phyloP scores from a whole-genome alignment of 2,329 filamentous ascomycete species.

The Alternaria triticina region DNA sequence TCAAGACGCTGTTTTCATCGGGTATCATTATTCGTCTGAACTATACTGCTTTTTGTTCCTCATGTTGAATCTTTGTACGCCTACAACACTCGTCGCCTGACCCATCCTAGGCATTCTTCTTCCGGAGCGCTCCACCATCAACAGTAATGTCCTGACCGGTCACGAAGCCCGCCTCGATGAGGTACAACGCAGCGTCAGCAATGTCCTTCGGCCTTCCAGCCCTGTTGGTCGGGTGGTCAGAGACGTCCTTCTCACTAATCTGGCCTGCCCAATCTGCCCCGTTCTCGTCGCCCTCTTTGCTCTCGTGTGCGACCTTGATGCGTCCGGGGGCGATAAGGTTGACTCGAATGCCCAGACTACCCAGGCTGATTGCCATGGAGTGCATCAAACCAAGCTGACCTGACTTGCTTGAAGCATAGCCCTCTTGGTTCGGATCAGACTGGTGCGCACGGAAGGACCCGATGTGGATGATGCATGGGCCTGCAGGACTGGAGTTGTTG shows the following conservation, averaged over 20 bases:
- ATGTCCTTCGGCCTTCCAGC: slow-evolving; percentile 56
- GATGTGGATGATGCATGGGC: slow-evolving; percentile 56
- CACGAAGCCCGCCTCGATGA: slow-evolving; percentile 49
- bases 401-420: slow-evolving; percentile 60
- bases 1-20: not conserved
- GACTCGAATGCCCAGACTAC: slow-evolving; percentile 53
- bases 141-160: slow-evolving; percentile 48
- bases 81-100: not conserved
- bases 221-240: slow-evolving; percentile 53
- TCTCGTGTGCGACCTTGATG: slow-evolving; percentile 57
- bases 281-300: slow-evolving; percentile 53
- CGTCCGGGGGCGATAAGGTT: slow-evolving; percentile 57
- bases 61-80: not conserved
- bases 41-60: not conserved
- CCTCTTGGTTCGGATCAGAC: slow-evolving; percentile 57
- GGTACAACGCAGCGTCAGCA: slow-evolving; percentile 52
- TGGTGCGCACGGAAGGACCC: slow-evolving; percentile 56
- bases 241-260: slow-evolving; percentile 49
- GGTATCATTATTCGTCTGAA: not conserved
- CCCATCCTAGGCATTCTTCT: slow-evolving; percentile 31
- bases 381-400: slow-evolving; percentile 60
- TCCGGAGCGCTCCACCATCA: slow-evolving; percentile 46
- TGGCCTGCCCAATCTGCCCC: slow-evolving; percentile 48
- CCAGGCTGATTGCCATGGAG: slow-evolving; percentile 57
- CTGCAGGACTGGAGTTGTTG: slow-evolving; percentile 33